Evolutionary conservation across 2,329 filamentous ascomycete species (phyloP).

Genomic region (Chalara sp.): DNA sequence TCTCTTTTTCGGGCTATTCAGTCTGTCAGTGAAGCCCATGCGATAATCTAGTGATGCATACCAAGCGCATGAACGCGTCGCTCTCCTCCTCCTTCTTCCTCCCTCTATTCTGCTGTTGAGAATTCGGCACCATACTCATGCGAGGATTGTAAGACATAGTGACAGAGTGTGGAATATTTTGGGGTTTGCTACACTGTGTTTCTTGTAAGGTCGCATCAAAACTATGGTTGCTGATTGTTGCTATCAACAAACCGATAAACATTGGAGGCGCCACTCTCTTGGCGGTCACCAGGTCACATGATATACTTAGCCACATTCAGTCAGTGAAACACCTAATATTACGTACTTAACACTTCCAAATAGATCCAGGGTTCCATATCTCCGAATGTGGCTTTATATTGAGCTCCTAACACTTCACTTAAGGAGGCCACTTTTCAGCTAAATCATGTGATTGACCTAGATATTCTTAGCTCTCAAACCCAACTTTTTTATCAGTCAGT

Average conservation of each 20-base stretch:
- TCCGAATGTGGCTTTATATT: no score
- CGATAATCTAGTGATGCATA: constrained; percentile 16
- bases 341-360: not conserved
- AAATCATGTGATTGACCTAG: no score
- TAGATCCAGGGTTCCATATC: not conserved
- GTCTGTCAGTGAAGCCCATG: no score
- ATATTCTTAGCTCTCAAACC: no score
- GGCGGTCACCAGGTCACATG: not conserved
- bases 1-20: constrained; percentile 58
- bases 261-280: not conserved
- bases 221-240: not conserved
- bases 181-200: not conserved
- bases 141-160: constrained; percentile 43
- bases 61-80: constrained; percentile 50
- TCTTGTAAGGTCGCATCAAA: not conserved
- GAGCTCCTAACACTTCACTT: no score
- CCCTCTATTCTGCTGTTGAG: constrained; percentile 38
- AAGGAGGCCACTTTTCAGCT: no score
- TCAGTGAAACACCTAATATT: not conserved
- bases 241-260: not conserved
- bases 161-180: not conserved
- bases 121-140: constrained; percentile 43
- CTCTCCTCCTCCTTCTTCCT: constrained; percentile 51
- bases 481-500: no score
- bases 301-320: not conserved